Percentiles rank a stretch among this genome's conserved stretches.
These are phyloP conservation scores for Ophiostoma novo-ulmi DNA, from an alignment of 2,329 filamentous ascomycete species.

Conservation along the genomic window DNA sequence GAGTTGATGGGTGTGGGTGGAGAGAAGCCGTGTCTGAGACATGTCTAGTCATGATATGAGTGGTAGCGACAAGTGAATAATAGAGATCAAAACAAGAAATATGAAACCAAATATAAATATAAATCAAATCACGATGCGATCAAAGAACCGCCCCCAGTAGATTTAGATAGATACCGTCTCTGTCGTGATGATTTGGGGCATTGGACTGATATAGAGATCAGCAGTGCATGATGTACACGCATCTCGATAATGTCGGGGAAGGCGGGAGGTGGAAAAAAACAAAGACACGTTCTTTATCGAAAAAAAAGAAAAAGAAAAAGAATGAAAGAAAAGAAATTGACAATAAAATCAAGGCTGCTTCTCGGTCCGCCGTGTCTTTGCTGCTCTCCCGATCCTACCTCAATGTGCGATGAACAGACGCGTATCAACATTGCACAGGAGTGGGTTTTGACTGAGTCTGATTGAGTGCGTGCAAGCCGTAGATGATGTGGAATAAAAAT, in stretches of 20 bases:
- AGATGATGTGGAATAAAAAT: too few relatives aligned
- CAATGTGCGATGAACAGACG: not conserved
- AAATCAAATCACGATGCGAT: not conserved
- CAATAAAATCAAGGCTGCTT: not conserved
- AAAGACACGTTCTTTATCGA: not conserved
- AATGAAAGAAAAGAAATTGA: not conserved
- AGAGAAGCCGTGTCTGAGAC: not conserved
- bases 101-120: not conserved
- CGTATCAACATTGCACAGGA: not conserved
- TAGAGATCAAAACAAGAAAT: not conserved
- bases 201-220: too few relatives aligned
- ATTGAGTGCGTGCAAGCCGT: too few relatives aligned
- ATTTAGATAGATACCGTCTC: not conserved
- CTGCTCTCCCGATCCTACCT: not conserved
- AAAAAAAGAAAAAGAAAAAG: not conserved
- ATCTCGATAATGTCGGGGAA: not conserved
- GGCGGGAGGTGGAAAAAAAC: constrained; percentile 3
- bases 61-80: not conserved
- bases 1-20: not conserved
- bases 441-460: not conserved
- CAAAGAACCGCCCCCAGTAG: not conserved
- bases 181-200: not conserved
- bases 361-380: constrained; percentile 3
- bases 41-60: constrained; percentile 2
- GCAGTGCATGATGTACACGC: too few relatives aligned